Percentiles rank a stretch among this genome's conserved stretches.
Evolutionary conservation across 345 rosid genomes (phyloP).

Genomic region (Ceriops tagal): DNA sequence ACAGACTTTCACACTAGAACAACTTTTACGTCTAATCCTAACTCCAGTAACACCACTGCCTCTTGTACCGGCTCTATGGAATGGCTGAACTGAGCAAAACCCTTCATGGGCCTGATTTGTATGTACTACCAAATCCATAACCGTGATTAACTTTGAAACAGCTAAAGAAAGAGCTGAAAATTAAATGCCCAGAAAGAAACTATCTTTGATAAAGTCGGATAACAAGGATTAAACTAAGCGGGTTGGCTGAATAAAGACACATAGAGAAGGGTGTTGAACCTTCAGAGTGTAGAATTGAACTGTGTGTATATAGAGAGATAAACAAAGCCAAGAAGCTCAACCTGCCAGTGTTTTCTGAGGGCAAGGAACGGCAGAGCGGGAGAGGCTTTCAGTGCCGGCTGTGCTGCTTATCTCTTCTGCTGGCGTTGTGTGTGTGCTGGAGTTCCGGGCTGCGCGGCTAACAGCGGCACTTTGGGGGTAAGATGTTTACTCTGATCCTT

Average conservation of each 20-base stretch:
- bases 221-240: neutral
- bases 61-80: constrained; percentile 26
- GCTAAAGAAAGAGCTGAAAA: neutral
- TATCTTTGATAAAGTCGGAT: too few species aligned
- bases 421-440: neutral
- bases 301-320: neutral
- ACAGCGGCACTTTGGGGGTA: too few species aligned
- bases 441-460: neutral
- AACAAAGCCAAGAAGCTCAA: constrained; percentile 4
- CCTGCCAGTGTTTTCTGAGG: neutral
- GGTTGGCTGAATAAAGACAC: neutral
- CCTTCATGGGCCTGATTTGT: constrained; percentile 54
- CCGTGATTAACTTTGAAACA: constrained; percentile 3
- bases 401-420: constrained; percentile 35
- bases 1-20: constrained; percentile 13
- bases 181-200: neutral
- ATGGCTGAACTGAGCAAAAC: constrained; percentile 45
- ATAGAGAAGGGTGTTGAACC: neutral
- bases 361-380: neutral
- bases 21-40: constrained; percentile 22
- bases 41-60: constrained; percentile 15
- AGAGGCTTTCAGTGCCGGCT: constrained; percentile 14
- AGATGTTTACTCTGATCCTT: too few species aligned
- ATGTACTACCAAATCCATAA: constrained; percentile 55
- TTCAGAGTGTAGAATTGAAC: neutral